Percentiles rank a stretch among this genome's conserved stretches.
phyloP scores from a whole-genome alignment of 495 filamentous ascomycete genomes.

The Tuber borchii region DNA sequence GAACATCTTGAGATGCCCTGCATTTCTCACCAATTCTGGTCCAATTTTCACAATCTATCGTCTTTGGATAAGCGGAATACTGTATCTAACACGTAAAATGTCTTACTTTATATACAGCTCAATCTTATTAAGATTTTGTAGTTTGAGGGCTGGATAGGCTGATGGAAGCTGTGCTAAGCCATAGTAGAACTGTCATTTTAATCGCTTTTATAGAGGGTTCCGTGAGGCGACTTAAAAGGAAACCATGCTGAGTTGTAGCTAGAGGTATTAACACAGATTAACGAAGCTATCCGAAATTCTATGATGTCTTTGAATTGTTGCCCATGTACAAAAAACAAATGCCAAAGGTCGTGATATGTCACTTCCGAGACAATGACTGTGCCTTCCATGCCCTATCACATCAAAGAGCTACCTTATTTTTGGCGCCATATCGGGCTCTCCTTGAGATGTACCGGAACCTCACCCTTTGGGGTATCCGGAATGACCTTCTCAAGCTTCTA shows the following conservation, averaged over 20 bases:
- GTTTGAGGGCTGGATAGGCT: background rate
- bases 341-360: background rate
- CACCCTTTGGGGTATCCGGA: slow-evolving; percentile 69
- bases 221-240: background rate
- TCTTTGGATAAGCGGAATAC: background rate
- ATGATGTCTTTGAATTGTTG: slow-evolving; percentile 33
- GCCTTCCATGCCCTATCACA: background rate
- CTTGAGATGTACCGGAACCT: slow-evolving; percentile 69
- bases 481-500: slow-evolving; percentile 51
- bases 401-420: background rate
- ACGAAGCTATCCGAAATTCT: slow-evolving; percentile 11
- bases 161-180: background rate
- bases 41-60: background rate
- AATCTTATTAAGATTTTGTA: background rate
- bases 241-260: background rate
- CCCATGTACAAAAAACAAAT: slow-evolving; percentile 25
- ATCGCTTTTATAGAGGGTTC: background rate
- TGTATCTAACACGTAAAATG: background rate
- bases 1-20: background rate
- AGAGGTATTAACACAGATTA: background rate
- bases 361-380: background rate
- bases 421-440: slow-evolving; percentile 13
- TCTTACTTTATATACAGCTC: background rate
- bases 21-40: background rate
- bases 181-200: background rate